phyloP scores from a whole-genome alignment of 2,329 filamentous ascomycete genomes.

The Neurospora crassa region DNA sequence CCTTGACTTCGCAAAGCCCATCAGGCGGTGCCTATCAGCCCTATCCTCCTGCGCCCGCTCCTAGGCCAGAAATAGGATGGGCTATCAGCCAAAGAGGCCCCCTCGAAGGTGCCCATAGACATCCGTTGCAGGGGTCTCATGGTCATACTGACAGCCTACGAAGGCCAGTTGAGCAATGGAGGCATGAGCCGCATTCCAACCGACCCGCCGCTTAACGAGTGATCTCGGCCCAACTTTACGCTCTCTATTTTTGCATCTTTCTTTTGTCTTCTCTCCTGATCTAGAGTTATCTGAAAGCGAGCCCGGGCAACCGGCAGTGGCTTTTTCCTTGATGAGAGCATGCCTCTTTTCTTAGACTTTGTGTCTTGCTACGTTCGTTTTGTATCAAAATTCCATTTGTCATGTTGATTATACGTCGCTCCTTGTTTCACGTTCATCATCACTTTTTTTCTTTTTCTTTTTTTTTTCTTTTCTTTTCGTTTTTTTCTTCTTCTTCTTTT shows the following conservation, averaged over 20 bases:
- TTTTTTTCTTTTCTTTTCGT: neutral
- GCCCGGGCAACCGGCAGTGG: neutral
- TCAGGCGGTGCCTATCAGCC: neutral
- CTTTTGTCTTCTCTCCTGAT: neutral
- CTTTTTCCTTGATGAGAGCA: neutral
- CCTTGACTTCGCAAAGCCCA: neutral
- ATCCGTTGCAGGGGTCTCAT: neutral
- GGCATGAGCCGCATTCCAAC: neutral
- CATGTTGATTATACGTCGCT: neutral
- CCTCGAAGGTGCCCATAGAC: neutral
- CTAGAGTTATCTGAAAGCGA: neutral
- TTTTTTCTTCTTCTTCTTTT: neutral
- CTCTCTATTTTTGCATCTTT: neutral
- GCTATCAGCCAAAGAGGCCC: neutral
- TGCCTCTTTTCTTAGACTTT: neutral
- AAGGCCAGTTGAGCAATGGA: neutral
- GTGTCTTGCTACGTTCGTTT: neutral
- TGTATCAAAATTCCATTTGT: neutral
- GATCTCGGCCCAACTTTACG: neutral
- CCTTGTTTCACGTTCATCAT: neutral
- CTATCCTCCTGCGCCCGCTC: neutral
- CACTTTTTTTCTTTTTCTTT: neutral
- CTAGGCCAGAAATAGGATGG: neutral
- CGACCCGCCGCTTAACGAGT: neutral
- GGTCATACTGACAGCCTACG: neutral